Evolutionary conservation across 768 basidiomycete genomes (phyloP).

Genomic region (Pulveroboletus sp.): DNA sequence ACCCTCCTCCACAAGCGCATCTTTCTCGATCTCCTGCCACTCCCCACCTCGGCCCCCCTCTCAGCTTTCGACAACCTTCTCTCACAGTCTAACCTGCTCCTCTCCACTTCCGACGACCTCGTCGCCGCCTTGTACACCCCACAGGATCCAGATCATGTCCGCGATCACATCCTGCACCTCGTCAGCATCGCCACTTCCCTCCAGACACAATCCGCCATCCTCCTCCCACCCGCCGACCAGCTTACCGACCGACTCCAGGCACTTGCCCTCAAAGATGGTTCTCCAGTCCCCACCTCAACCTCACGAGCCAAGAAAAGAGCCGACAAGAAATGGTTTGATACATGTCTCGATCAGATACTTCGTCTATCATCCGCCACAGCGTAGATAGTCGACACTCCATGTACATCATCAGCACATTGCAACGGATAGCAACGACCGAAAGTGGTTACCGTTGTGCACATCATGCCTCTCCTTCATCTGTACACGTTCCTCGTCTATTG

Average conservation of each 20-base stretch:
- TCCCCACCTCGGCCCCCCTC: constrained; percentile 23
- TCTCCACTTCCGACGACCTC: constrained; percentile 62
- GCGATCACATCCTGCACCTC: constrained; percentile 38
- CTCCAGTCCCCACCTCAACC: not conserved
- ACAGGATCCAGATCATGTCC: constrained; percentile 47
- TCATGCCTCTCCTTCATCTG: constrained; percentile 33
- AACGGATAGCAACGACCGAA: not conserved
- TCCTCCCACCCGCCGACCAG: constrained; percentile 22
- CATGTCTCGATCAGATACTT: constrained; percentile 62
- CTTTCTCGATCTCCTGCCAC: constrained; percentile 46
- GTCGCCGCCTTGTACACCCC: constrained; percentile 65
- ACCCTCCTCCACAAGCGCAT: constrained; percentile 64
- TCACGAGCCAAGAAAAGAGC: constrained; percentile 30
- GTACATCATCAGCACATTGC: constrained; percentile 18
- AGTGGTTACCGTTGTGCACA: constrained; percentile 22
- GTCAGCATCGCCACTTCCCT: constrained; percentile 37
- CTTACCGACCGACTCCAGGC: constrained; percentile 25
- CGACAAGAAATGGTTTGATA: constrained; percentile 57
- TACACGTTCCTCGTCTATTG: constrained; percentile 19
- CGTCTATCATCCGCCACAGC: constrained; percentile 32
- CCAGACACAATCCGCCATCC: constrained; percentile 24
- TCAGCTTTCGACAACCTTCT: constrained; percentile 51
- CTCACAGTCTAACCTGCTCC: constrained; percentile 46
- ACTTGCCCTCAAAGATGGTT: constrained; percentile 17
- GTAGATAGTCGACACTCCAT: constrained; percentile 8